Evolutionary conservation across 228 moss, liverwort and hornwort species (phyloP).

Genomic region (Sphagnum magellanicum): DNA sequence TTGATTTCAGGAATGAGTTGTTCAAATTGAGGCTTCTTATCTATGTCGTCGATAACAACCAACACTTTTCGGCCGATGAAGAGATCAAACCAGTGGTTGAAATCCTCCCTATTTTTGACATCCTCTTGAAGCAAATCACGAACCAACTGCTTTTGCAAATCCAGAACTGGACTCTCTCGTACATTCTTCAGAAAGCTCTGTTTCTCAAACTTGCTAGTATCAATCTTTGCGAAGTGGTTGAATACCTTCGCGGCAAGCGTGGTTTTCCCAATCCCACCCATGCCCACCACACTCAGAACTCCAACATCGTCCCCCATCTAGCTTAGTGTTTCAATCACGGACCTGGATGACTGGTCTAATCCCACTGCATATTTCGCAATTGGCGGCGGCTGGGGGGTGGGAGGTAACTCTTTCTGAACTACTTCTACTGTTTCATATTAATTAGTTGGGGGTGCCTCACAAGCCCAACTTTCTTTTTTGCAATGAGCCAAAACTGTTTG

Average conservation of each 20-base stretch:
- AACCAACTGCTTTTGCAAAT: constrained; percentile 7
- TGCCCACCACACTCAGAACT: constrained; percentile 21
- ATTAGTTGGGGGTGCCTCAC: too few relatives aligned
- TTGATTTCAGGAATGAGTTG: constrained; percentile 1
- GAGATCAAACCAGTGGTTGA: not conserved
- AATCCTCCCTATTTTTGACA: not conserved
- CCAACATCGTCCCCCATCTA: constrained; percentile 16
- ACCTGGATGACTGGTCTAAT: not conserved
- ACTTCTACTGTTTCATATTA: too few relatives aligned
- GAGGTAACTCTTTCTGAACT: too few relatives aligned
- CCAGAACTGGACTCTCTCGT: not conserved
- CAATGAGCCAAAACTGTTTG: too few relatives aligned
- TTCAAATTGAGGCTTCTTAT: constrained; percentile 1
- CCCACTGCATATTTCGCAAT: not conserved
- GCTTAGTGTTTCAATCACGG: not conserved
- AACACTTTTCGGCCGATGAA: not conserved
- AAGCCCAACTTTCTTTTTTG: too few relatives aligned
- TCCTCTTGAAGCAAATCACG: constrained; percentile 1
- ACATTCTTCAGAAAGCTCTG: constrained; percentile 4
- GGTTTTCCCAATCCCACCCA: constrained; percentile 38
- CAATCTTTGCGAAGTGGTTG: constrained; percentile 4
- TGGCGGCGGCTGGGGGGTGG: too few relatives aligned
- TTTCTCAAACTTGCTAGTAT: not conserved
- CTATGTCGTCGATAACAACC: constrained; percentile 5
- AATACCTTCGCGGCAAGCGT: constrained; percentile 23